These are phyloP conservation scores for Saccharomycopsis capsularis DNA, from an alignment of 805 yeast genomes.

Conservation along the genomic window DNA sequence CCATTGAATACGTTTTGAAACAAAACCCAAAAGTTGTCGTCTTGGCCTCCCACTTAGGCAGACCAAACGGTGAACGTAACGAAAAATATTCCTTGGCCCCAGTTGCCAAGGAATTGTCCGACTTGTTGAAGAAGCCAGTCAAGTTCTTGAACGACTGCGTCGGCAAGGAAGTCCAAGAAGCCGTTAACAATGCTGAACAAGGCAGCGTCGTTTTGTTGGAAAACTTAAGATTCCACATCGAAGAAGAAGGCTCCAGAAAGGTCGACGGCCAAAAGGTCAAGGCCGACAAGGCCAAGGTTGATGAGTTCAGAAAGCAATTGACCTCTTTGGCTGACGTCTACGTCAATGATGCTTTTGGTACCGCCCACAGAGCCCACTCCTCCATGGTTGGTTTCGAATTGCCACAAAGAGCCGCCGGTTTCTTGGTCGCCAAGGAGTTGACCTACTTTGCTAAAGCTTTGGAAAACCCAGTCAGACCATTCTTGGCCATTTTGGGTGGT, in stretches of 20 bases:
- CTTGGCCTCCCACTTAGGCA: conserved; percentile 96
- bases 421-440: conserved; percentile 96
- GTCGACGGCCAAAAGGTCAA: conserved; percentile 90
- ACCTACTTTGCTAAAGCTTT: conserved; percentile 96
- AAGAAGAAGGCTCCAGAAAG: conserved; percentile 91
- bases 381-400: conserved; percentile 97
- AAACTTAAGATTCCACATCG: conserved; percentile 97
- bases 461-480: conserved; percentile 97
- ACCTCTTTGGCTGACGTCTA: conserved; percentile 94
- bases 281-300: conserved; percentile 82
- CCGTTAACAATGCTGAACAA: conserved; percentile 61
- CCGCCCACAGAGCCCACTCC: conserved; percentile 99
- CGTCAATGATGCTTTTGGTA: conserved; percentile 97
- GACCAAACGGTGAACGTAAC: conserved; percentile 93
- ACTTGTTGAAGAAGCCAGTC: conserved; percentile 62
- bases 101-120: conserved; percentile 81
- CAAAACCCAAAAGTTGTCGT: conserved; percentile 86
- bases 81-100: conserved; percentile 90
- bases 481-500: conserved; percentile 98
- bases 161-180: conserved; percentile 80
- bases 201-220: conserved; percentile 89
- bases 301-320: conserved; percentile 80
- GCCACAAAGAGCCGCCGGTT: conserved; percentile 97
- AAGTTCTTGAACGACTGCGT: conserved; percentile 86
- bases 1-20: conserved; percentile 90